These are phyloP conservation scores for Westerdykella aurantiaca DNA, from an alignment of 2,329 filamentous ascomycete species.

Conservation along the genomic window DNA sequence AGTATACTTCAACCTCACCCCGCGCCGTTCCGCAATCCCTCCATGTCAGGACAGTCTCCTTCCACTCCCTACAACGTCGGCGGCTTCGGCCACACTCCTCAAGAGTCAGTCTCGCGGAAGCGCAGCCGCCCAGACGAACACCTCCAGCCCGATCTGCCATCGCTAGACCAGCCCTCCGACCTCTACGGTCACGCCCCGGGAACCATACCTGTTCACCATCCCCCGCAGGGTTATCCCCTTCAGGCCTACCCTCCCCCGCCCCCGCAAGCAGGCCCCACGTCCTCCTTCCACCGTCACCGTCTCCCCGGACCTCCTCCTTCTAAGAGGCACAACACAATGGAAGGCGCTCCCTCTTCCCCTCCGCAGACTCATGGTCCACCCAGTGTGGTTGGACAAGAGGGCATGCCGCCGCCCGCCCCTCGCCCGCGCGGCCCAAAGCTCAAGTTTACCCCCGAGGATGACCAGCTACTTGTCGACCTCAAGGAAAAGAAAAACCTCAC, in stretches of 20 bases:
- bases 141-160: conserved; percentile 33
- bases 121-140: conserved; percentile 41
- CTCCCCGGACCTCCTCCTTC: conserved; percentile 67
- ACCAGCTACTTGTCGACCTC: conserved; percentile 77
- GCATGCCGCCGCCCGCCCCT: conserved; percentile 79
- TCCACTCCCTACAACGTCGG: conserved; percentile 31
- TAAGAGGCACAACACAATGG: conserved; percentile 57
- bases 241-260: conserved; percentile 30
- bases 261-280: conserved; percentile 1
- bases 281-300: conserved; percentile 65
- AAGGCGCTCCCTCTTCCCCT: conserved; percentile 34
- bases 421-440: conserved; percentile 81
- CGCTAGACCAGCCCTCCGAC: conserved; percentile 37
- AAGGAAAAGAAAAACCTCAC: conserved; percentile 94
- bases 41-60: conserved; percentile 35
- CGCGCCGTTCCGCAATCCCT: conserved; percentile 28
- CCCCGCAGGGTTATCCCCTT: conserved; percentile 33
- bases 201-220: conserved; percentile 37
- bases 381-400: conserved; percentile 79
- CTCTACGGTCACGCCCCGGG: conserved; percentile 34
- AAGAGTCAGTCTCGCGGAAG: conserved; percentile 35
- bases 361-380: conserved; percentile 56
- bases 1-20: conserved; percentile 31
- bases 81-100: conserved; percentile 27
- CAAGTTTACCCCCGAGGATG: conserved; percentile 90